These are phyloP conservation scores for Tylopilus felleus DNA, from an alignment of 768 basidiomycete genomes.

Conservation along the genomic window DNA sequence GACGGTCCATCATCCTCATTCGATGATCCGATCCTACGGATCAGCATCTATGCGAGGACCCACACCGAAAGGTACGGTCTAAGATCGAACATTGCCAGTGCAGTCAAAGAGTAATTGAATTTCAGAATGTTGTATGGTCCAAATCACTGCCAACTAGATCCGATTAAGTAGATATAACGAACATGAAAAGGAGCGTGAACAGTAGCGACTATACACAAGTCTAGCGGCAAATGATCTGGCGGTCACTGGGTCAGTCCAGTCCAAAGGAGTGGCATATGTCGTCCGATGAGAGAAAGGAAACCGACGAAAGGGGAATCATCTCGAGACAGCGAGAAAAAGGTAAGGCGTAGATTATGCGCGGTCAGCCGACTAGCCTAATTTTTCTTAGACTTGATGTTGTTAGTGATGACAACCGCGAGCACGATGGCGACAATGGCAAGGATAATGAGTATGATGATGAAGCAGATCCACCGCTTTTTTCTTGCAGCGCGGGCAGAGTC, in stretches of 20 bases:
- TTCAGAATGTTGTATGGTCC: slow-evolving; percentile 6
- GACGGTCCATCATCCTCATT: too few species aligned
- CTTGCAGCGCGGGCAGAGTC: slow-evolving; percentile 82
- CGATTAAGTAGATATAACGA: slow-evolving; percentile 28
- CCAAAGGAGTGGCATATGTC: slow-evolving; percentile 20
- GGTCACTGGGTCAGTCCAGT: slow-evolving; percentile 14
- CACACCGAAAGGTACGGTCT: too few species aligned
- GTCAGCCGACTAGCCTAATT: slow-evolving; percentile 17
- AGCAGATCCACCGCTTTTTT: slow-evolving; percentile 97
- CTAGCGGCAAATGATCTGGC: slow-evolving; percentile 10
- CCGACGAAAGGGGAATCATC: not conserved
- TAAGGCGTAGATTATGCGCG: not conserved
- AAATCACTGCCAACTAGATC: slow-evolving; percentile 24
- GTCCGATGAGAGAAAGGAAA: slow-evolving; percentile 10
- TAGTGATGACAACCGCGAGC: slow-evolving; percentile 52
- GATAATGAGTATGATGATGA: slow-evolving; percentile 66
- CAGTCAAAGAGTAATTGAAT: slow-evolving; percentile 5
- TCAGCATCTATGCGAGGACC: not conserved
- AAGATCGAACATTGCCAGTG: too few species aligned
- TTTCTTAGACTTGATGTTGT: slow-evolving; percentile 38
- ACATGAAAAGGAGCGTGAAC: slow-evolving; percentile 16
- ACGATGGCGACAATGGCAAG: slow-evolving; percentile 66
- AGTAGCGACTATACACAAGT: not conserved
- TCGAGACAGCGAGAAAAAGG: not conserved
- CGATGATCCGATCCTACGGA: too few species aligned